These are phyloP conservation scores for Cyberlindnera lachancei DNA, from an alignment of 805 yeast genomes.

Conservation along the genomic window DNA sequence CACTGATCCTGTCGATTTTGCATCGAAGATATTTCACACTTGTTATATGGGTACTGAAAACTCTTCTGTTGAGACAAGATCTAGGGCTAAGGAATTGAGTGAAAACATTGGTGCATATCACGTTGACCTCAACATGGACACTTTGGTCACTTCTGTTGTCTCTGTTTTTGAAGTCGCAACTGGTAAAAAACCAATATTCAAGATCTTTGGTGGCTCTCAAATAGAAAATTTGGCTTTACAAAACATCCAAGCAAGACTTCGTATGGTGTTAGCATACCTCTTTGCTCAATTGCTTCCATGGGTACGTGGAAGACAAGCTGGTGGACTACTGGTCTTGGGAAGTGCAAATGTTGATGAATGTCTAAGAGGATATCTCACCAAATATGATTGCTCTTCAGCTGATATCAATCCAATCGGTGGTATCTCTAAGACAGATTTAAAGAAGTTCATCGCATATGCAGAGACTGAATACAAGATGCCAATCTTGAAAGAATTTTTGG, in stretches of 20 bases:
- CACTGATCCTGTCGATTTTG: constrained; percentile 63
- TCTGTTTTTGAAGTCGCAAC: constrained; percentile 80
- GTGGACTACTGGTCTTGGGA: constrained; percentile 85
- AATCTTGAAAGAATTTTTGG: constrained; percentile 65
- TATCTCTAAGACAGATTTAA: constrained; percentile 88
- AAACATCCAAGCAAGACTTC: constrained; percentile 89
- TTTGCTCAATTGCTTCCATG: constrained; percentile 95
- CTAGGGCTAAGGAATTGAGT: constrained; percentile 74
- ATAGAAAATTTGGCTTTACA: constrained; percentile 92
- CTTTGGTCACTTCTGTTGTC: constrained; percentile 66
- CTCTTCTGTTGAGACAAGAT: constrained; percentile 81
- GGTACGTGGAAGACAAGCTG: constrained; percentile 64
- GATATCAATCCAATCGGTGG: constrained; percentile 99
- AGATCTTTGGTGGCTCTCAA: constrained; percentile 88
- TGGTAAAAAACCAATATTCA: constrained; percentile 81
- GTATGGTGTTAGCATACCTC: constrained; percentile 91
- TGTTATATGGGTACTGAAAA: constrained; percentile 95
- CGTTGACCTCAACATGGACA: constrained; percentile 87
- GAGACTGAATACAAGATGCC: constrained; percentile 63
- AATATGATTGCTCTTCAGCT: constrained; percentile 95
- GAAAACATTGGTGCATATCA: constrained; percentile 79
- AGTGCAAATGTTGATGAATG: constrained; percentile 98
- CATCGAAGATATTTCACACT: constrained; percentile 73
- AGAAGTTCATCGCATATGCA: constrained; percentile 79
- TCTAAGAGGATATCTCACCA: constrained; percentile 89